Conservation (phyloP, 305 asterid species). For the Solanum chacoense region DNA sequence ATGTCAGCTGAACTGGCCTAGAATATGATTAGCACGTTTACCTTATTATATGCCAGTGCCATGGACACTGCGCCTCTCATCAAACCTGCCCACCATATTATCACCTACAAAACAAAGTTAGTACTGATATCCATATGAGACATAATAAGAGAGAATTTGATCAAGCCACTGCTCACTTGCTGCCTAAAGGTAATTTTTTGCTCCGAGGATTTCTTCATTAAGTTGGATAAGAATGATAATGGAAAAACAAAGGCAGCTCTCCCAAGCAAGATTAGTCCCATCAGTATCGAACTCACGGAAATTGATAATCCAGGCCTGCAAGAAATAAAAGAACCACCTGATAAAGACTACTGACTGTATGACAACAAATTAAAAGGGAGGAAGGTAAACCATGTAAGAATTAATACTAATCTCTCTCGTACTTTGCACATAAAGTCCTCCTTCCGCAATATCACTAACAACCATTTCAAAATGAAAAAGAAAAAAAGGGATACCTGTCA, state of each 20-base stretch:
- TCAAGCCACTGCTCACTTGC: constrained; percentile 39
- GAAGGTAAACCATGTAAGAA: neutral
- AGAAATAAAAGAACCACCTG: constrained; percentile 4
- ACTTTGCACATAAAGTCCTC: neutral
- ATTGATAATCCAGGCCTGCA: constrained; percentile 64
- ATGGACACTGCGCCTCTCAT: constrained; percentile 34
- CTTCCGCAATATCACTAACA: neutral
- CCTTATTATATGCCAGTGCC: constrained; percentile 39
- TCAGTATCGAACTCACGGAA: constrained; percentile 51
- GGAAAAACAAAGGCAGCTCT: constrained; percentile 92
- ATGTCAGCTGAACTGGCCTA: neutral
- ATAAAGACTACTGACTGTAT: neutral
- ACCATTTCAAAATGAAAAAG: neutral
- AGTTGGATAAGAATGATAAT: constrained; percentile 61
- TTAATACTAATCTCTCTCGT: neutral
- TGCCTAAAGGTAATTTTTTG: constrained; percentile 56
- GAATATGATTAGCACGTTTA: neutral
- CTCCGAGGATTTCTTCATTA: constrained; percentile 41
- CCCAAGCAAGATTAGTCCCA: constrained; percentile 61
- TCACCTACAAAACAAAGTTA: constrained; percentile 14
- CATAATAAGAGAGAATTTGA: constrained; percentile 1
- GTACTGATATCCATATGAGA: neutral
- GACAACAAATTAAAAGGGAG: neutral
- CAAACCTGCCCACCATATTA: constrained; percentile 35
- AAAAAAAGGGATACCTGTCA: constrained; percentile 12